These are phyloP conservation scores for Leccinum solheimii DNA, from an alignment of 1,284 basidiomycete genomes.

Conservation along the genomic window DNA sequence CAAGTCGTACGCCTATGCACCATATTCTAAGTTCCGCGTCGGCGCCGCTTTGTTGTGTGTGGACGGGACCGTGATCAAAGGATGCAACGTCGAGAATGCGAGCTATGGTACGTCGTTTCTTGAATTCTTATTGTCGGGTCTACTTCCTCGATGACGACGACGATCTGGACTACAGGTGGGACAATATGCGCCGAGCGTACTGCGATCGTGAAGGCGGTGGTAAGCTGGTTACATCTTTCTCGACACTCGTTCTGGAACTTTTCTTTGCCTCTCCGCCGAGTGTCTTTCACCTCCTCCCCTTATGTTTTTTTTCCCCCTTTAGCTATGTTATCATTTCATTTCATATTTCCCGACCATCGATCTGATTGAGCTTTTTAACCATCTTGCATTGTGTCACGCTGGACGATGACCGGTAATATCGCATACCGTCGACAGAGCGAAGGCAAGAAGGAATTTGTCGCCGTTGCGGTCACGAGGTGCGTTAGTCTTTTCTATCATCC, in stretches of 20 bases:
- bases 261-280: background rate
- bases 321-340: background rate
- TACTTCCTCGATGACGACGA: background rate
- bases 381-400: background rate
- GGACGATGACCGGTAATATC: background rate
- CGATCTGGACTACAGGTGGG: conserved; percentile 47
- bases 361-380: background rate
- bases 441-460: conserved; percentile 67
- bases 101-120: conserved; percentile 64
- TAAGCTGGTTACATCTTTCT: conserved; percentile 32
- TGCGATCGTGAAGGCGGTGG: conserved; percentile 83
- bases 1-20: conserved; percentile 61
- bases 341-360: background rate
- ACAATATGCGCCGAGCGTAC: conserved; percentile 90
- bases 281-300: no score
- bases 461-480: conserved; percentile 74
- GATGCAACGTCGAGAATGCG: conserved; percentile 91
- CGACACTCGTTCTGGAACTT: background rate
- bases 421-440: conserved; percentile 64
- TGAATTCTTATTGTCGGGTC: background rate
- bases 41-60: conserved; percentile 78
- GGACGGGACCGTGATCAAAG: conserved; percentile 74
- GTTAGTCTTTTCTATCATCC: background rate
- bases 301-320: background rate
- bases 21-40: conserved; percentile 87